These are phyloP conservation scores for Colletotrichum tabaci DNA, from an alignment of 2,329 filamentous ascomycete species.

Conservation along the genomic window DNA sequence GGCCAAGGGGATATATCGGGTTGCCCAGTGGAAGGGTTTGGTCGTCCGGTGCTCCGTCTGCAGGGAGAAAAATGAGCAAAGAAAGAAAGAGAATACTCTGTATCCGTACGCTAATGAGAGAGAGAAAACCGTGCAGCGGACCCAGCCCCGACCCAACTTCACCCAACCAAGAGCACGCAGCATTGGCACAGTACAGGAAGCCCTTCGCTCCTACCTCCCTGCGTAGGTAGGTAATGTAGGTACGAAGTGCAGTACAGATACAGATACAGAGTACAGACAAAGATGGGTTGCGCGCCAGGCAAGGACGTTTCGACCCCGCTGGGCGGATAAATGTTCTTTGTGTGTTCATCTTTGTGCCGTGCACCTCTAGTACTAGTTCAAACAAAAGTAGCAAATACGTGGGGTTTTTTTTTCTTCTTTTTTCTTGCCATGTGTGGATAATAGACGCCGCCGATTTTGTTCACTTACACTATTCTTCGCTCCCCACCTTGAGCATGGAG, in stretches of 20 bases:
- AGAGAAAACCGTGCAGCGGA: slow-evolving; percentile 15
- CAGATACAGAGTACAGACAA: not conserved
- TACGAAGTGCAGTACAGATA: not conserved
- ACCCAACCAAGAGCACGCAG: not conserved
- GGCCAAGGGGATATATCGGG: slow-evolving; percentile 30
- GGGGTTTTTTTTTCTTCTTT: not conserved
- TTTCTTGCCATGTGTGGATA: not conserved
- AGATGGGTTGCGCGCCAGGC: not conserved
- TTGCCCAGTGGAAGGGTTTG: slow-evolving; percentile 40
- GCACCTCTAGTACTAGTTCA: slow-evolving; percentile 3
- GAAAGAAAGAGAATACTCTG: not conserved
- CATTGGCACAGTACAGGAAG: not conserved
- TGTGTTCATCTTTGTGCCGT: slow-evolving; percentile 18
- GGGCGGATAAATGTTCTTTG: slow-evolving; percentile 3
- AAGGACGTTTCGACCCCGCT: slow-evolving; percentile 15
- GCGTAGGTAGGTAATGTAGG: not conserved
- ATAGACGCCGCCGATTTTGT: not conserved
- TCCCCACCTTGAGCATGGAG: not conserved
- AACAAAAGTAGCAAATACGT: not conserved
- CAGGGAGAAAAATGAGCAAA: slow-evolving; percentile 27
- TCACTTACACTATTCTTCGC: not conserved
- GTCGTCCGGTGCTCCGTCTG: slow-evolving; percentile 29
- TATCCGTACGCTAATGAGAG: not conserved
- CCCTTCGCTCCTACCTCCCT: not conserved
- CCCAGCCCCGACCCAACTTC: slow-evolving; percentile 7